Conservation (phyloP, 257 asterid species). For the Anisodus tanguticus region DNA sequence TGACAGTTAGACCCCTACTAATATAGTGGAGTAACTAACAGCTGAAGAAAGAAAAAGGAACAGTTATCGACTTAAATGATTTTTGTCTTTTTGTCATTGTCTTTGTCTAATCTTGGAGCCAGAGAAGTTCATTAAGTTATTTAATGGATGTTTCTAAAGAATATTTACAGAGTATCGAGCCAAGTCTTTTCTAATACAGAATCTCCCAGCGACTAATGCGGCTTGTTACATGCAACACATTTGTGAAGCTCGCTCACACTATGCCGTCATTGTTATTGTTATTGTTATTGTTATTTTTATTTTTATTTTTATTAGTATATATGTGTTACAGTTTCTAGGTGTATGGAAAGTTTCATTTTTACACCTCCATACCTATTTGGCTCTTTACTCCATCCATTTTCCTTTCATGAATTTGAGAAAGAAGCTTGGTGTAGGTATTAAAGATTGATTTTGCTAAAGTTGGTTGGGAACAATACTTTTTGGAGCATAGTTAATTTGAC, state of each 20-base stretch:
- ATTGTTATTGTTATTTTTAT: neutral
- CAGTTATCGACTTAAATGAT: neutral
- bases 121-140: conserved; percentile 37
- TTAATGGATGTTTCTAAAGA: conserved; percentile 57
- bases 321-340: neutral
- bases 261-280: neutral
- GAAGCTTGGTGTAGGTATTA: neutral
- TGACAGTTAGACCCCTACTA: neutral
- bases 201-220: conserved; percentile 52
- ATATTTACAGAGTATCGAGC: conserved; percentile 40
- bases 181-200: conserved; percentile 30
- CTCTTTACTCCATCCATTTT: neutral
- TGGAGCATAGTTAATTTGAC: no score
- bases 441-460: no score
- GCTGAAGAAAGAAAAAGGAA: neutral
- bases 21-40: neutral
- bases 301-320: conserved; percentile 10
- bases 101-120: conserved; percentile 34
- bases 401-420: neutral
- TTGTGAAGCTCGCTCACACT: conserved; percentile 38
- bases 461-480: no score
- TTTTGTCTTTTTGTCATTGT: conserved; percentile 42
- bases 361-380: neutral
- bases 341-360: conserved; percentile 30
- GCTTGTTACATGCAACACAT: conserved; percentile 43